Percentiles rank a stretch among this genome's conserved stretches.
These are phyloP conservation scores for Dictyostelium firmibasis DNA, from an alignment of 78 protist genomes.

Conservation along the genomic window DNA sequence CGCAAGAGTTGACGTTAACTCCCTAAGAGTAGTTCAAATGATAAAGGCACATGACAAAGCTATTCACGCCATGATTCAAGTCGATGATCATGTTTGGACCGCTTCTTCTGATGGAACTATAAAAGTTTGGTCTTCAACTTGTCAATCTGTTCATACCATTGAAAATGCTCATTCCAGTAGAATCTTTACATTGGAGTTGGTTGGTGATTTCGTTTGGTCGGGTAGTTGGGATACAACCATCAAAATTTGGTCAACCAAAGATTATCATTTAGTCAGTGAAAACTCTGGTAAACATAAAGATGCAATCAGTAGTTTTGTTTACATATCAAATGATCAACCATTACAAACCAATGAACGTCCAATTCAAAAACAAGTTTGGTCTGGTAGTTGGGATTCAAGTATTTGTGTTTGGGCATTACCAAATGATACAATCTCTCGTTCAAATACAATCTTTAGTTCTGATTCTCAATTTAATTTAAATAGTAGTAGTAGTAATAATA, in stretches of 20 bases:
- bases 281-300: constrained; percentile 48
- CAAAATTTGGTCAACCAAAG: constrained; percentile 52
- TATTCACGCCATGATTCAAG: constrained; percentile 60
- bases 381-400: constrained; percentile 40
- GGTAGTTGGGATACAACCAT: constrained; percentile 59
- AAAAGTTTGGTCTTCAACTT: constrained; percentile 40
- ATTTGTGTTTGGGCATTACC: constrained; percentile 35
- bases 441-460: neutral
- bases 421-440: neutral
- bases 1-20: constrained; percentile 52
- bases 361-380: constrained; percentile 58
- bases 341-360: neutral
- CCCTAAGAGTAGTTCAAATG: constrained; percentile 58
- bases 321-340: neutral
- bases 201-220: constrained; percentile 72
- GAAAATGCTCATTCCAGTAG: constrained; percentile 44
- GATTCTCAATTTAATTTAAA: neutral
- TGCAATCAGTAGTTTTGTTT: constrained; percentile 66
- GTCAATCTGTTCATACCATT: constrained; percentile 26
- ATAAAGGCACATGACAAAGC: constrained; percentile 61
- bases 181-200: constrained; percentile 35
- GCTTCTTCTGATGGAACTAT: constrained; percentile 61
- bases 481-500: neutral
- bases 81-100: constrained; percentile 50
- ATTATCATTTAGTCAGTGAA: constrained; percentile 42